A percentile compares a stretch with the other conserved stretches of the same genome.
These are phyloP conservation scores for Ceratobasidium theobromae DNA, from an alignment of 1,284 basidiomycete genomes.

Conservation along the genomic window DNA sequence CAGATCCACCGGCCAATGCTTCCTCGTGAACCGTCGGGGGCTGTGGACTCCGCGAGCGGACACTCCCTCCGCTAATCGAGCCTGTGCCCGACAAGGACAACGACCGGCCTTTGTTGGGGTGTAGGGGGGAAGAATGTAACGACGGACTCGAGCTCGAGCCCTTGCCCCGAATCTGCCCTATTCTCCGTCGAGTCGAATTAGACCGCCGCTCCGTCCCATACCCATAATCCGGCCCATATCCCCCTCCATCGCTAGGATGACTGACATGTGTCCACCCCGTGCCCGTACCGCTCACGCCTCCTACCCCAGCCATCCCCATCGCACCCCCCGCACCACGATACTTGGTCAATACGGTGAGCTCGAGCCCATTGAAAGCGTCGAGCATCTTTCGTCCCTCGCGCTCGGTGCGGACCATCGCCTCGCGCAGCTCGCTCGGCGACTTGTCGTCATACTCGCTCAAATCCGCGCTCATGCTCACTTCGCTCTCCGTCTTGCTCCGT, in stretches of 20 bases:
- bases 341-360: slow-evolving; percentile 64
- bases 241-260: slow-evolving; percentile 1
- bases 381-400: slow-evolving; percentile 65
- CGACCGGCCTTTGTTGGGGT: slow-evolving; percentile 17
- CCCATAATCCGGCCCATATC: not conserved
- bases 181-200: not conserved
- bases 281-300: slow-evolving; percentile 10
- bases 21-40: slow-evolving; percentile 23
- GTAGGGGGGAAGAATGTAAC: slow-evolving; percentile 1
- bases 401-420: slow-evolving; percentile 65
- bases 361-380: slow-evolving; percentile 73
- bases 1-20: not conserved
- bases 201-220: not conserved
- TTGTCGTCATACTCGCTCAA: slow-evolving; percentile 42
- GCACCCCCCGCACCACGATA: slow-evolving; percentile 32
- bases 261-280: slow-evolving; percentile 21
- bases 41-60: slow-evolving; percentile 24
- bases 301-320: slow-evolving; percentile 27
- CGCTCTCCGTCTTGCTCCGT: slow-evolving; percentile 26
- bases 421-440: slow-evolving; percentile 60
- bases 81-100: slow-evolving; percentile 2
- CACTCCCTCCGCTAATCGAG: not conserved
- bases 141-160: slow-evolving; percentile 20
- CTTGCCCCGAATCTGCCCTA: not conserved
- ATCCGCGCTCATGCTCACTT: slow-evolving; percentile 29